Conservation (phyloP, 345 rosid species). For the Rhodomyrtus tomentosa region DNA sequence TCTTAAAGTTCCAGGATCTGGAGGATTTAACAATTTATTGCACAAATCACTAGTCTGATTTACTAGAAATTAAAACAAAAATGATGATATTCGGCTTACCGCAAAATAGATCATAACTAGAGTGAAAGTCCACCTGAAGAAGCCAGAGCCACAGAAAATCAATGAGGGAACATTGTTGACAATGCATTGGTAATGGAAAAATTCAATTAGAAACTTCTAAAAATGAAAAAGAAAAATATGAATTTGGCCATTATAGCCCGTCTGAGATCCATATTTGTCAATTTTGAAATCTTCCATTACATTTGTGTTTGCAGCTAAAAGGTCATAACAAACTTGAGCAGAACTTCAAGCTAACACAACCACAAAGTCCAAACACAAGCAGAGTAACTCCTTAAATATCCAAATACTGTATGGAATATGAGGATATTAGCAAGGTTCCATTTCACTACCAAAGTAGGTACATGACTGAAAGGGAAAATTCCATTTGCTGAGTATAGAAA, state of each 20-base stretch:
- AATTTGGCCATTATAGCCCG: not conserved
- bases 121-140: constrained; percentile 81
- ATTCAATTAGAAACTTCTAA: not conserved
- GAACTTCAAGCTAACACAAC: not conserved
- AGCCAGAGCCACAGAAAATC: not conserved
- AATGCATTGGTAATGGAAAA: not conserved
- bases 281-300: not conserved
- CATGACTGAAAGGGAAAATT: not conserved
- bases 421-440: not conserved
- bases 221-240: not conserved
- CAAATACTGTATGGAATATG: not conserved
- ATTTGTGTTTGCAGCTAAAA: not conserved
- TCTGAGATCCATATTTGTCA: not conserved
- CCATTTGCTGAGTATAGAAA: constrained; percentile 29
- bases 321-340: not conserved
- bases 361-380: not conserved
- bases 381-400: not conserved
- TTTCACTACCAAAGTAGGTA: not conserved
- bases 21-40: not conserved
- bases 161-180: not conserved
- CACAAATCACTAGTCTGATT: not conserved
- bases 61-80: not conserved
- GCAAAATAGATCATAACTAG: constrained; percentile 74
- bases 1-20: not conserved
- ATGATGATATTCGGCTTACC: constrained; percentile 29